Percentiles rank a stretch among this genome's conserved stretches.
Evolutionary conservation across 306 rosid species (phyloP).

Genomic region (Cucurbita pepo): DNA sequence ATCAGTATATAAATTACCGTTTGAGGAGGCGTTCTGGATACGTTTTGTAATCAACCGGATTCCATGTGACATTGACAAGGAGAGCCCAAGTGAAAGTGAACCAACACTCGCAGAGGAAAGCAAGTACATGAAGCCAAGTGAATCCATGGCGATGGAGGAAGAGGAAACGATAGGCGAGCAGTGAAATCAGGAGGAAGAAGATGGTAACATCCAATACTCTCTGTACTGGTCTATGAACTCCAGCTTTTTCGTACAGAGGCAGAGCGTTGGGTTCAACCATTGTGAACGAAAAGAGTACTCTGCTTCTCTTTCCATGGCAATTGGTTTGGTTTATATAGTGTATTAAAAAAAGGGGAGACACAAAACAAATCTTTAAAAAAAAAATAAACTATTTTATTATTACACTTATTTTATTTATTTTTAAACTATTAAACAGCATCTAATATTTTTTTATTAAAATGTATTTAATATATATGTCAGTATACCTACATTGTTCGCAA

Average conservation of each 20-base stretch:
- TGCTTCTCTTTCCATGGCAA: no score
- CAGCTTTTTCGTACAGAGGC: slow-evolving; percentile 19
- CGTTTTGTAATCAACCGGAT: slow-evolving; percentile 25
- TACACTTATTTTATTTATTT: no score
- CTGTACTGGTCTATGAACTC: neutral
- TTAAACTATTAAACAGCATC: no score
- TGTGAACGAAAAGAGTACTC: no score
- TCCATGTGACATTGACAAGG: slow-evolving; percentile 28
- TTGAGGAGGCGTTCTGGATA: slow-evolving; percentile 23
- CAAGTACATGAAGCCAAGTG: slow-evolving; percentile 19
- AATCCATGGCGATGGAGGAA: slow-evolving; percentile 5
- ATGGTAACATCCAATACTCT: neutral
- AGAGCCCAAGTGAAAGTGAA: slow-evolving; percentile 34
- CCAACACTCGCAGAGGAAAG: slow-evolving; percentile 48
- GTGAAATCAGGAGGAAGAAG: slow-evolving; percentile 21
- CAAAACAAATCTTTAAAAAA: no score
- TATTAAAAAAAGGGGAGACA: no score
- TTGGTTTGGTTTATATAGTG: no score
- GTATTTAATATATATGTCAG: no score
- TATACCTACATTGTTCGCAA: no score
- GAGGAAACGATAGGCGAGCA: slow-evolving; percentile 27
- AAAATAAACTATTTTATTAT: no score
- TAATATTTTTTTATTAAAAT: no score
- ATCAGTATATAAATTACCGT: slow-evolving; percentile 3
- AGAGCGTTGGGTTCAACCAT: neutral